These are phyloP conservation scores for Ustilago sp. DNA, from an alignment of 1,284 basidiomycete genomes.

Conservation along the genomic window DNA sequence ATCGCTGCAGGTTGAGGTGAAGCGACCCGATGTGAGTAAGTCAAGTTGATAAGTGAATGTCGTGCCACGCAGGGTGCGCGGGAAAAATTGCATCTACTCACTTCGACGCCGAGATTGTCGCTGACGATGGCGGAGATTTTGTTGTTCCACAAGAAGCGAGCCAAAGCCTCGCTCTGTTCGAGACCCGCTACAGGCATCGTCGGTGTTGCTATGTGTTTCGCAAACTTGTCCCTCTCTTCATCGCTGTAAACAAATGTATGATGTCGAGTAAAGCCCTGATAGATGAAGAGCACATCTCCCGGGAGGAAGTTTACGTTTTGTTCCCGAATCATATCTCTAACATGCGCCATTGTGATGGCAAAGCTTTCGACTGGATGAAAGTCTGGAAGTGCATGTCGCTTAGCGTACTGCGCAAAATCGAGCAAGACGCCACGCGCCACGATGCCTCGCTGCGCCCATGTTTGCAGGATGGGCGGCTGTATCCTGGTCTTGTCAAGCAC, in stretches of 20 bases:
- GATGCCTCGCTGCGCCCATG: constrained; percentile 3
- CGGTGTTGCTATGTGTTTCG: not conserved
- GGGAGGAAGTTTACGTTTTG: not conserved
- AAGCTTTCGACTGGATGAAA: constrained; percentile 2
- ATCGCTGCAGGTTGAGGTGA: not conserved
- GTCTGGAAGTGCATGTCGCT: not conserved
- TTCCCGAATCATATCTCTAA: not conserved
- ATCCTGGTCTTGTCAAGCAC: not conserved
- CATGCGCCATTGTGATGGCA: not conserved
- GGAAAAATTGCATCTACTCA: not conserved
- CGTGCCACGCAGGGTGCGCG: not conserved
- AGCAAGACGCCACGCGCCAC: not conserved
- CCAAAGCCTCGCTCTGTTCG: constrained; percentile 1
- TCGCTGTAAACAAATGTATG: not conserved
- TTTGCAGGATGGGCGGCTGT: not conserved
- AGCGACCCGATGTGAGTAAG: not conserved
- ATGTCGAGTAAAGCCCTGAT: not conserved
- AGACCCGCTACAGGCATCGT: not conserved
- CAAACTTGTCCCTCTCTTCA: not conserved
- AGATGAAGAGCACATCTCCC: constrained; percentile 6
- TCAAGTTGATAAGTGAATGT: not conserved
- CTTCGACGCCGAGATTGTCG: constrained; percentile 2
- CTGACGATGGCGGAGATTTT: constrained; percentile 5
- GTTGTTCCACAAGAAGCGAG: constrained; percentile 5
- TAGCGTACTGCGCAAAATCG: not conserved